phyloP scores from a whole-genome alignment of 1,139 yeast genomes.

The Saccharomyces hybrid region DNA sequence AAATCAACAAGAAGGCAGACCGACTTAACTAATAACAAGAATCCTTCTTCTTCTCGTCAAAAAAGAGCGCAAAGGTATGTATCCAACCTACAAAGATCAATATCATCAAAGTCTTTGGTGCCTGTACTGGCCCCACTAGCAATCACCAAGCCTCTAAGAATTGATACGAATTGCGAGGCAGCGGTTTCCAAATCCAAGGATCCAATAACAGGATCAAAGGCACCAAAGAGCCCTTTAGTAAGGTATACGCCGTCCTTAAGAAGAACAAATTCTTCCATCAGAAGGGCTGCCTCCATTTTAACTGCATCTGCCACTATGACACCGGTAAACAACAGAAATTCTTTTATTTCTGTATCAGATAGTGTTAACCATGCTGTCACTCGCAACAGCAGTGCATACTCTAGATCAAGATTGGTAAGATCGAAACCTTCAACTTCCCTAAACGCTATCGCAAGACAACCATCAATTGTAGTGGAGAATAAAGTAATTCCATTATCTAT shows the following conservation, averaged over 20 bases:
- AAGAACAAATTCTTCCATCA: conserved; percentile 32
- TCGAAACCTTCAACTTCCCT: conserved; percentile 24
- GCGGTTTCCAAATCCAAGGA: not conserved
- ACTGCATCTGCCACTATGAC: conserved; percentile 12
- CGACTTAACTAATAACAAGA: conserved; percentile 7
- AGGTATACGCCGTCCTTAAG: conserved; percentile 22
- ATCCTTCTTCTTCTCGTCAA: conserved; percentile 22
- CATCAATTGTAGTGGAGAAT: conserved; percentile 31
- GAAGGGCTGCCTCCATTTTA: conserved; percentile 31
- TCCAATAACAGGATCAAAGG: not conserved
- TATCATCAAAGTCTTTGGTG: conserved; percentile 19
- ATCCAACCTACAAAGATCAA: conserved; percentile 25
- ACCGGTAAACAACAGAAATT: conserved; percentile 7
- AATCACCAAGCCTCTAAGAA: not conserved
- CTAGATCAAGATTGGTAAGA: conserved; percentile 17
- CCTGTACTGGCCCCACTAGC: conserved; percentile 10
- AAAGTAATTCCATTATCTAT: conserved; percentile 29
- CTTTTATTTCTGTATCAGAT: not conserved
- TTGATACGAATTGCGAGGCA: not conserved
- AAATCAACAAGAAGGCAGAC: not conserved
- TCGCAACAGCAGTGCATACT: not conserved
- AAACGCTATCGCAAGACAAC: conserved; percentile 28
- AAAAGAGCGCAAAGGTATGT: conserved; percentile 27
- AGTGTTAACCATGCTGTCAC: conserved; percentile 1
- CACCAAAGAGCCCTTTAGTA: not conserved